Base-by-base conservation (phyloP, 1,139 yeast species). In the Blastobotrys niveus region DNA sequence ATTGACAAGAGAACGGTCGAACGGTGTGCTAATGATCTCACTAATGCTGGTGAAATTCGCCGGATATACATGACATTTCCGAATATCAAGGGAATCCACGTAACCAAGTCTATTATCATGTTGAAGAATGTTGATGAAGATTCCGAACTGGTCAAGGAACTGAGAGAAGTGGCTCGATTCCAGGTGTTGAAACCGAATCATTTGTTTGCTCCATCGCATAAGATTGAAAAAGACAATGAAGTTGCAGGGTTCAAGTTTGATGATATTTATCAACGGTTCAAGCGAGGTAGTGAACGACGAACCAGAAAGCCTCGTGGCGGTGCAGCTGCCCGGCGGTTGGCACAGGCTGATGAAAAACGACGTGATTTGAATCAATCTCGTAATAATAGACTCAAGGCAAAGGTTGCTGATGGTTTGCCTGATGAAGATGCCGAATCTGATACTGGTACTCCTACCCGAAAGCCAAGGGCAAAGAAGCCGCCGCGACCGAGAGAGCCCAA, bases 1-100 rank as follows among this genome's bases (percentile, higher is more conserved):
- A 54, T 65, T 37, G 72, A 68, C 41, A 54, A 60, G 19, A 63
- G 58, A 44, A 68, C 72, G 0, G 53, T 60, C 29, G 43, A 40
- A 7, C 55, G 58, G 9, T 63, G 56, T 35, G 45, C 63, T 4
- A 38, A 50, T 3, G 49, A 56, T 1, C 49, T 67, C 34, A 50
- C 55, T 2, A 45, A 47, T 1, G 58, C 59, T 24, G 53, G 56
- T 3, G 57, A 59, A 33, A 22, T 65, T 3, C 21, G 48, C 26
- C 47, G 53, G 7, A 39, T 60, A 14, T 39, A 44, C 8, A 47
- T 56, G 18, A 43, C 53, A 6, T 50, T 52, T 7, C 54, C 58
- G 6, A 45, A 47, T 20, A 44, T 37, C 3, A 27, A 41, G 10
- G 58, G 59, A 5, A 40, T 48, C 15, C 40, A 48, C 14, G 45